Conservation (phyloP, 371 early-diverging fungal genomes). For the Amoeboaphelidium protococcarum region DNA sequence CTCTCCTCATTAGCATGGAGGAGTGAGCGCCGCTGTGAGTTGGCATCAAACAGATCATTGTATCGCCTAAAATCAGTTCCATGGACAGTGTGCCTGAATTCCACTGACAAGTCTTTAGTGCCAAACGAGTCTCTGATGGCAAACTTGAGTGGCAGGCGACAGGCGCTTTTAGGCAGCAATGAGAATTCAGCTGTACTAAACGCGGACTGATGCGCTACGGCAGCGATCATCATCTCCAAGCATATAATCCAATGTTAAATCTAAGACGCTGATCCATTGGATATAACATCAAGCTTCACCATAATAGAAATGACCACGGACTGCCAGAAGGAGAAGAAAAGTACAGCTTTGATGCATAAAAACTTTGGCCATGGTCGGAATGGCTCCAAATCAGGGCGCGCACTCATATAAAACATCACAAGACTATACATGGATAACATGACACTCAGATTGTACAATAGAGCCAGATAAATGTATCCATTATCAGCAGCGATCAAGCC, state of each 20-base stretch:
- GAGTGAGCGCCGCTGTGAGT: not conserved
- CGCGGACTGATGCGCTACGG: slow-evolving; percentile 42
- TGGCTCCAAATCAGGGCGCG: slow-evolving; percentile 40
- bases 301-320: slow-evolving; percentile 58
- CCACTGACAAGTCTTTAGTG: slow-evolving; percentile 48
- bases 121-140: slow-evolving; percentile 61
- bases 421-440: slow-evolving; percentile 58
- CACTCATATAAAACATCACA: slow-evolving; percentile 61
- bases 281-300: slow-evolving; percentile 39
- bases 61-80: slow-evolving; percentile 27
- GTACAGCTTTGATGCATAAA: slow-evolving; percentile 69
- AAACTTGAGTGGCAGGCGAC: slow-evolving; percentile 38
- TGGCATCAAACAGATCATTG: not conserved
- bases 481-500: slow-evolving; percentile 38
- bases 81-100: slow-evolving; percentile 41
- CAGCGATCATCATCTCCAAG: slow-evolving; percentile 63
- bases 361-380: slow-evolving; percentile 70
- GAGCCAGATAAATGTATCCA: slow-evolving; percentile 50
- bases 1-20: not conserved
- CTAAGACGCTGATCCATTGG: slow-evolving; percentile 40
- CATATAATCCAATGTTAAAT: slow-evolving; percentile 76
- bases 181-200: slow-evolving; percentile 14
- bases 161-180: slow-evolving; percentile 30
- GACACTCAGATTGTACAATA: slow-evolving; percentile 63
- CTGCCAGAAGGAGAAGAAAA: slow-evolving; percentile 91